Conservation (phyloP, 2,329 filamentous ascomycete species). For the Penicillium sp. region DNA sequence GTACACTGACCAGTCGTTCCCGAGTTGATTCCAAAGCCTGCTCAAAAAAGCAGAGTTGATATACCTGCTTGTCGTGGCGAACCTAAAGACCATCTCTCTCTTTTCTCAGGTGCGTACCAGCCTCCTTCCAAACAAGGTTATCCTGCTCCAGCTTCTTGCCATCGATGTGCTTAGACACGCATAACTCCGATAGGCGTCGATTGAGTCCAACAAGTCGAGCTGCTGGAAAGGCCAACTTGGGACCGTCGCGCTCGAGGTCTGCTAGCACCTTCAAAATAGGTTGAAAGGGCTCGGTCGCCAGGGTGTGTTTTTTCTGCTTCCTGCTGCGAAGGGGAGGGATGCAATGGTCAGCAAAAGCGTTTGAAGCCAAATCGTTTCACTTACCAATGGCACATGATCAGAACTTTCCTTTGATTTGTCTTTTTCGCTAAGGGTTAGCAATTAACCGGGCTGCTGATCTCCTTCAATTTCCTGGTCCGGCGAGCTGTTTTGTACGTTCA, state of each 20-base stretch:
- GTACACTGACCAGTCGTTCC: too few species aligned
- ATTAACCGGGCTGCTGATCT: background rate
- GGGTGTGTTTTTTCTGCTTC: too few species aligned
- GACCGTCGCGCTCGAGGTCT: constrained; percentile 1
- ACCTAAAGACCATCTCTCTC: constrained; percentile 5
- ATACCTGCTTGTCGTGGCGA: constrained; percentile 3
- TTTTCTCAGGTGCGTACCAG: constrained; percentile 1
- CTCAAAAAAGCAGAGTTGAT: constrained; percentile 1
- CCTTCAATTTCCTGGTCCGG: background rate
- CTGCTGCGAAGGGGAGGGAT: too few species aligned
- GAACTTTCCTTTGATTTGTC: background rate
- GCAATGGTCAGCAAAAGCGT: too few species aligned
- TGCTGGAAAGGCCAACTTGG: background rate
- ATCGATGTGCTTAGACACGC: constrained; percentile 1
- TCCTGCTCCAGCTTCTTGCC: background rate
- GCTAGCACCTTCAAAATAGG: background rate
- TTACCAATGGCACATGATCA: background rate
- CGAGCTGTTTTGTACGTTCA: background rate
- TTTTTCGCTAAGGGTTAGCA: background rate
- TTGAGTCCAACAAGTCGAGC: background rate
- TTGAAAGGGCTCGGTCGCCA: background rate
- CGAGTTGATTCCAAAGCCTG: too few species aligned
- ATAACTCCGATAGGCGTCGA: background rate
- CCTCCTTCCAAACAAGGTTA: background rate
- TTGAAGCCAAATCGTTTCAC: background rate